Percentiles rank a stretch among this genome's conserved stretches.
These are phyloP conservation scores for Cladosporium sp. DNA, from an alignment of 2,329 filamentous ascomycete genomes.

Conservation along the genomic window DNA sequence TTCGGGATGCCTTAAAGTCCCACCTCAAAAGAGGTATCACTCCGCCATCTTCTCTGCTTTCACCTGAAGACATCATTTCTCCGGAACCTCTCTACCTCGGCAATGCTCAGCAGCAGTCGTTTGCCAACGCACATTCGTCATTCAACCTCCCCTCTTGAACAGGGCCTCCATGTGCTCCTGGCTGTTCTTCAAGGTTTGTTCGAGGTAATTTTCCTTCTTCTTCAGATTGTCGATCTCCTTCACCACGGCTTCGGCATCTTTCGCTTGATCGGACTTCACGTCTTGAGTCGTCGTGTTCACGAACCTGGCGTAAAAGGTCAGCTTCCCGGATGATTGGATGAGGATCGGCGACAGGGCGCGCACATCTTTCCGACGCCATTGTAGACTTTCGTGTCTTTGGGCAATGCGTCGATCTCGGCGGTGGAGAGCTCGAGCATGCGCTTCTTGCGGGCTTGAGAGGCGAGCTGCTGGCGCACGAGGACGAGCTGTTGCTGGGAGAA, in stretches of 20 bases:
- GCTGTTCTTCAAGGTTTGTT: conserved; percentile 93
- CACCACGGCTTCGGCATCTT: conserved; percentile 68
- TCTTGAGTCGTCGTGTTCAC: conserved; percentile 66
- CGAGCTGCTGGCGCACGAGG: conserved; percentile 76
- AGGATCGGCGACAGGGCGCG: conserved; percentile 7
- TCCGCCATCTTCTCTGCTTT: no score
- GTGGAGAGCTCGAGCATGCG: conserved; percentile 83
- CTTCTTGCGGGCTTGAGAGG: conserved; percentile 78
- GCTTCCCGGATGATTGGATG: neutral
- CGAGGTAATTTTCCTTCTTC: conserved; percentile 86
- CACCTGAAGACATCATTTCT: no score
- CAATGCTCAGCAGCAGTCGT: no score
- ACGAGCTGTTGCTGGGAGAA: conserved; percentile 88
- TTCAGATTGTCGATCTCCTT: conserved; percentile 72
- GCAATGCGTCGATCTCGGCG: conserved; percentile 72
- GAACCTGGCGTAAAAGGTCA: conserved; percentile 58
- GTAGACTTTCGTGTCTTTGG: conserved; percentile 72
- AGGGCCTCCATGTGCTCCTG: conserved; percentile 86
- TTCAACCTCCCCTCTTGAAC: conserved; percentile 46
- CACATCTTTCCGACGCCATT: conserved; percentile 98
- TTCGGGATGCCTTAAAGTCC: no score
- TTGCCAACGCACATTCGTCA: no score
- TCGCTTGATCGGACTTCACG: conserved; percentile 68
- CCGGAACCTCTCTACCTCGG: no score
- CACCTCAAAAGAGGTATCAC: no score